phyloP scores from a whole-genome alignment of 2,329 filamentous ascomycete species.

The Sphaerulina populicola region DNA sequence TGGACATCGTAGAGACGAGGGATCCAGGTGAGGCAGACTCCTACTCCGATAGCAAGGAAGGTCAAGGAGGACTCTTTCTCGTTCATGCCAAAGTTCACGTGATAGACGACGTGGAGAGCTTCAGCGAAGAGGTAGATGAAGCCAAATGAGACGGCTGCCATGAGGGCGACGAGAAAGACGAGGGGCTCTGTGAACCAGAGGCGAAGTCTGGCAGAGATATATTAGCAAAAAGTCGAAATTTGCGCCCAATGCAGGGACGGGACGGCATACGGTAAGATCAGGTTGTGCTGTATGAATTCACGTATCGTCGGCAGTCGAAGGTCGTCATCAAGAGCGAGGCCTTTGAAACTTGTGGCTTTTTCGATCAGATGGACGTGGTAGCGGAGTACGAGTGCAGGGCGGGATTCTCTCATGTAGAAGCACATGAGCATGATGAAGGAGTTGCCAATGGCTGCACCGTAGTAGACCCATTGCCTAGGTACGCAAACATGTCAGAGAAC shows the following conservation, averaged over 20 bases:
- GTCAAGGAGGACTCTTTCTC: conserved; percentile 40
- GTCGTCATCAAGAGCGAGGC: conserved; percentile 31
- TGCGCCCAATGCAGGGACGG: not conserved
- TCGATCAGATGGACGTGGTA: conserved; percentile 30
- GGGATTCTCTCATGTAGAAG: conserved; percentile 37
- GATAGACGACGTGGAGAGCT: conserved; percentile 37
- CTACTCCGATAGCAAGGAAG: conserved; percentile 56
- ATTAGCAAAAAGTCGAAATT: not conserved
- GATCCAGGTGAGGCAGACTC: conserved; percentile 37
- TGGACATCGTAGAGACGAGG: conserved; percentile 39
- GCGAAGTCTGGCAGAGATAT: conserved; percentile 2
- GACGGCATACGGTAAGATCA: conserved; percentile 5
- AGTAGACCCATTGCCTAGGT: conserved; percentile 44
- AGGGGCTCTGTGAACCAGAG: conserved; percentile 44
- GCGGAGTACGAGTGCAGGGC: conserved; percentile 39
- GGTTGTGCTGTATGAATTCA: conserved; percentile 8
- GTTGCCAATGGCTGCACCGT: conserved; percentile 37
- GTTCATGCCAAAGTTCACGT: conserved; percentile 28
- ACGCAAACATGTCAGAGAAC: not conserved
- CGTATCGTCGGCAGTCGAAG: conserved; percentile 38
- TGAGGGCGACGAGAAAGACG: conserved; percentile 38
- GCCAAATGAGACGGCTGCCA: conserved; percentile 36
- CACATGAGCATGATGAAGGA: conserved; percentile 32
- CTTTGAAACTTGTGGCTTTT: conserved; percentile 23
- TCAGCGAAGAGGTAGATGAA: conserved; percentile 45